Evolutionary conservation across 257 asterid species (phyloP).

Genomic region (Penstemon newberryi): DNA sequence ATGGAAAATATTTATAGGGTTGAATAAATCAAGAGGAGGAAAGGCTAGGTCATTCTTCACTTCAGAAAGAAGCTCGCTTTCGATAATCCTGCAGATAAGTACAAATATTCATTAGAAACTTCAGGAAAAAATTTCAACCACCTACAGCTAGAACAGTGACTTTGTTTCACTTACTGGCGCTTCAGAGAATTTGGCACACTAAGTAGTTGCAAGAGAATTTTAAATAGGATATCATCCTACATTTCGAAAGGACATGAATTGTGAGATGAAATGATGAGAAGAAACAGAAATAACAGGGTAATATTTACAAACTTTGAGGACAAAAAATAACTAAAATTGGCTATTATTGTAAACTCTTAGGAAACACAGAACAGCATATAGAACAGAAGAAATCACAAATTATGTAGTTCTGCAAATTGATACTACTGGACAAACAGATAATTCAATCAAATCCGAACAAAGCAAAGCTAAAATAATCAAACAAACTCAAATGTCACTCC

Average conservation of each 20-base stretch:
- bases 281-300: neutral
- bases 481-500: slow-evolving; percentile 1
- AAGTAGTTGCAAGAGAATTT: slow-evolving; percentile 76
- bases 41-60: slow-evolving; percentile 32
- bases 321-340: neutral
- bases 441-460: slow-evolving; percentile 13
- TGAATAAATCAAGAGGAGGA: slow-evolving; percentile 38
- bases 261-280: slow-evolving; percentile 17
- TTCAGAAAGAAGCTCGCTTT: slow-evolving; percentile 31
- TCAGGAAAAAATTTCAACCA: slow-evolving; percentile 18
- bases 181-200: slow-evolving; percentile 44
- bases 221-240: slow-evolving; percentile 85
- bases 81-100: slow-evolving; percentile 39
- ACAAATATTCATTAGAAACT: slow-evolving; percentile 19
- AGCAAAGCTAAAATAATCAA: neutral
- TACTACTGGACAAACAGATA: neutral
- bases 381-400: neutral
- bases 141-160: slow-evolving; percentile 13
- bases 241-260: slow-evolving; percentile 29
- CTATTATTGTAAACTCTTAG: neutral
- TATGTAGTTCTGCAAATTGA: neutral
- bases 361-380: neutral
- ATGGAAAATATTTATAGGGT: slow-evolving; percentile 75
- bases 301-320: neutral
- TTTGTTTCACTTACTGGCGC: slow-evolving; percentile 42